Percentiles rank a stretch among this genome's conserved stretches.
Conservation (phyloP, 805 yeast species). For the Barnettozyma pratensis region DNA sequence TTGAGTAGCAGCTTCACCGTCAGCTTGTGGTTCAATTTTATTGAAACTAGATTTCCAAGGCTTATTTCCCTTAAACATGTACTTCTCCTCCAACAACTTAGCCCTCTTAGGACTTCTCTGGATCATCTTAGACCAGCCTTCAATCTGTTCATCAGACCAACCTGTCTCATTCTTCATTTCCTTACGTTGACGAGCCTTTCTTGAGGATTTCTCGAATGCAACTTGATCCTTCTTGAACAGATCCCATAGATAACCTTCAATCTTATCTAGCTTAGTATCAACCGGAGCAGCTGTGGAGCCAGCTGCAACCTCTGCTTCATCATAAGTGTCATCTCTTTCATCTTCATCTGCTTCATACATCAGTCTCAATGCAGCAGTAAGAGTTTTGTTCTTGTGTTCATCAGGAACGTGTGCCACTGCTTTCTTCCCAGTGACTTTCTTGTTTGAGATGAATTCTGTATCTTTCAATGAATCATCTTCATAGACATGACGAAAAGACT, state of each 20-base stretch:
- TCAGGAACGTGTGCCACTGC: constrained; percentile 30
- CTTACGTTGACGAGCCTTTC: constrained; percentile 49
- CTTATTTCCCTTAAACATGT: constrained; percentile 41
- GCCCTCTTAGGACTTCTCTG: constrained; percentile 59
- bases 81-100: constrained; percentile 57
- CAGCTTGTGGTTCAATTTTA: not conserved
- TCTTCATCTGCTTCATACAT: constrained; percentile 76
- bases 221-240: constrained; percentile 46
- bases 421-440: constrained; percentile 15
- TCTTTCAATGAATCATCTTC: constrained; percentile 15
- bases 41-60: constrained; percentile 22
- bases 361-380: constrained; percentile 55
- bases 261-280: constrained; percentile 29
- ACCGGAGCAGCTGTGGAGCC: constrained; percentile 13
- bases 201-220: constrained; percentile 40
- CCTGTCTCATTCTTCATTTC: constrained; percentile 45
- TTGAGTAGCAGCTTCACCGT: constrained; percentile 8
- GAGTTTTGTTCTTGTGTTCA: constrained; percentile 50
- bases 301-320: constrained; percentile 39
- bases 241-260: constrained; percentile 54
- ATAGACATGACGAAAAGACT: constrained; percentile 13
- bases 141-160: constrained; percentile 89
- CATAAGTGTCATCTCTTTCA: constrained; percentile 78
- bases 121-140: constrained; percentile 86
- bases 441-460: constrained; percentile 12